Base-by-base conservation (phyloP, 306 rosid genomes). In the Cercis canadensis region DNA sequence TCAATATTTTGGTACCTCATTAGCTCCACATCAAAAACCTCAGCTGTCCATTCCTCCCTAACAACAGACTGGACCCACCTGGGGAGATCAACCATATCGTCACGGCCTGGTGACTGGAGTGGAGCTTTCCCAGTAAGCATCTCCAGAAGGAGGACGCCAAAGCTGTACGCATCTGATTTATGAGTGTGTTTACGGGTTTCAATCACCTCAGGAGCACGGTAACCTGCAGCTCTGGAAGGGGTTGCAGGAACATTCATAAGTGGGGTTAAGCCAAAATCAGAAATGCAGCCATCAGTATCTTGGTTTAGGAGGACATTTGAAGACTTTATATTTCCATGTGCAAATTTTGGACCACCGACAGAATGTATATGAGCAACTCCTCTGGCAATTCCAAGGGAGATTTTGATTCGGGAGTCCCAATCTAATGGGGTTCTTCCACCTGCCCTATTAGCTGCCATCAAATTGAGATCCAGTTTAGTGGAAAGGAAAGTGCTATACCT, bases 31-130 rank as follows among this genome's bases (percentile, higher is more conserved):
- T 92, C 98, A 8, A 92, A 92, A 47, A 92, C 98, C 87, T 92
- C 98, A 0, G 98, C 98, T 2, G 98, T 92, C 98, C 98, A 92
- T 83, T 92, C 98, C 81, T 92, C 98, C 83, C 98, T 87, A 55
- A 92, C 97, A 4, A 92, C 98, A 1, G 98, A 92, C 67, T 92
- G 98, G 50, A 92, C 98, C 98, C 98, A 92, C 70, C 98, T 83
- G 7, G 98, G 98, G 67, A 92, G 98, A 84, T 92, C 98, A 70
- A 82, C 98, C 88, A 85, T 85, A n/a, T 92, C 98, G 6, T 92
- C 98, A 1, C 87, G 96, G 12, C 92, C 91, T 0, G 98, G 96
- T 18, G 98, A 92, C 67, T 86, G 96, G 74, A 88, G 86, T 40
- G 97, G 98, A 51, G 98, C 98, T 73, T 92, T 92, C 68, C 98